Percentiles rank a stretch among this genome's conserved stretches.
Evolutionary conservation across 1,284 basidiomycete genomes (phyloP).

Genomic region (Irpex rosettiformis): DNA sequence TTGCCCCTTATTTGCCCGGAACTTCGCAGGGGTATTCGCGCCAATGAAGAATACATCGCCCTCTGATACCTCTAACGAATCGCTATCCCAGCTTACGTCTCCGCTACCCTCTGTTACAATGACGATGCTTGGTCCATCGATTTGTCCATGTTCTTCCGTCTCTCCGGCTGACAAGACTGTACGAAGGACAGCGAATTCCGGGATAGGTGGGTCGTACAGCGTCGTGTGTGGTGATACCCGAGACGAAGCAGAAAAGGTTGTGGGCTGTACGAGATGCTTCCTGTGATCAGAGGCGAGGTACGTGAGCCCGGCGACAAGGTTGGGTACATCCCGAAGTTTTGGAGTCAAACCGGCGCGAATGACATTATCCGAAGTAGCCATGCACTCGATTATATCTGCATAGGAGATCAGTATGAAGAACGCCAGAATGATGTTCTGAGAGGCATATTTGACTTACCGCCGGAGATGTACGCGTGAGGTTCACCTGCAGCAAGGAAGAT

Average conservation of each 20-base stretch:
- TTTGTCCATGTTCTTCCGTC: constrained; percentile 50
- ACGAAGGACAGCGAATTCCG: constrained; percentile 88
- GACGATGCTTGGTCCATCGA: constrained; percentile 84
- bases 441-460: constrained; percentile 54
- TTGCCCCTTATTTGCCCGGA: constrained; percentile 36
- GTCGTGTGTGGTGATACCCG: constrained; percentile 30
- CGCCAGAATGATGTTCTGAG: background rate
- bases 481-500: constrained; percentile 96
- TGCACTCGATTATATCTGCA: constrained; percentile 93
- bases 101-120: constrained; percentile 78
- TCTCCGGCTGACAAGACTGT: constrained; percentile 47
- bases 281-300: constrained; percentile 72
- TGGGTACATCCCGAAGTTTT: constrained; percentile 91
- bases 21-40: constrained; percentile 58
- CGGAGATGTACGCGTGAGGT: constrained; percentile 94
- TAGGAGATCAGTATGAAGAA: background rate
- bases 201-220: constrained; percentile 93
- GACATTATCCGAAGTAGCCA: constrained; percentile 99
- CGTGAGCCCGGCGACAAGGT: constrained; percentile 86
- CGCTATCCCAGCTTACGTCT: constrained; percentile 40
- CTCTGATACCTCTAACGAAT: constrained; percentile 44
- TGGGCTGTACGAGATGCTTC: constrained; percentile 68
- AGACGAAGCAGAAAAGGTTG: constrained; percentile 38
- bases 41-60: constrained; percentile 88
- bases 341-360: constrained; percentile 98